phyloP scores from a whole-genome alignment of 345 rosid genomes.

The Salix arbutifolia region DNA sequence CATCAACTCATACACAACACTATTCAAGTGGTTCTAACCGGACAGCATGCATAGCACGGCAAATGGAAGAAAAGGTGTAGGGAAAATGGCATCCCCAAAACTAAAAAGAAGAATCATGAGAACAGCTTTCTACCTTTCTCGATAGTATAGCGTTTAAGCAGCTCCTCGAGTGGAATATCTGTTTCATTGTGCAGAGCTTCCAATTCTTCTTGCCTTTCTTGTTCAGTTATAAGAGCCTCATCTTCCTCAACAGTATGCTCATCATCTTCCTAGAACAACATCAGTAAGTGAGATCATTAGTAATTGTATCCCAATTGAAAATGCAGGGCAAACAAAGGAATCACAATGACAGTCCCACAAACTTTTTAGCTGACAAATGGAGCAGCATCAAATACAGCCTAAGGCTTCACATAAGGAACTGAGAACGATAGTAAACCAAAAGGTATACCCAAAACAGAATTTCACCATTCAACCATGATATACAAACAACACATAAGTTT shows the following conservation, averaged over 20 bases:
- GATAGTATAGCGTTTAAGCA: constrained; percentile 59
- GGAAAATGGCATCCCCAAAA: background rate
- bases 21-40: background rate
- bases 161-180: constrained; percentile 84
- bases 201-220: constrained; percentile 88
- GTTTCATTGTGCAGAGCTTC: constrained; percentile 75
- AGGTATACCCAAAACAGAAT: background rate
- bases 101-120: background rate
- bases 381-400: background rate
- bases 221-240: constrained; percentile 75
- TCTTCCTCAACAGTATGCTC: constrained; percentile 93
- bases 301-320: background rate
- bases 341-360: background rate
- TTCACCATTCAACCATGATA: background rate
- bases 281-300: constrained; percentile 1
- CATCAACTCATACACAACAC: background rate
- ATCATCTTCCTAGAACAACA: constrained; percentile 90
- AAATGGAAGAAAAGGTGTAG: background rate
- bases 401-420: background rate
- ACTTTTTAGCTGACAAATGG: background rate
- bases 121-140: constrained; percentile 41
- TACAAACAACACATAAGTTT: background rate
- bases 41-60: background rate
- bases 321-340: background rate
- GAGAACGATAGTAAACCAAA: background rate